Conservation (phyloP, 768 basidiomycete genomes). For the Neoboletus brunneissimus region DNA sequence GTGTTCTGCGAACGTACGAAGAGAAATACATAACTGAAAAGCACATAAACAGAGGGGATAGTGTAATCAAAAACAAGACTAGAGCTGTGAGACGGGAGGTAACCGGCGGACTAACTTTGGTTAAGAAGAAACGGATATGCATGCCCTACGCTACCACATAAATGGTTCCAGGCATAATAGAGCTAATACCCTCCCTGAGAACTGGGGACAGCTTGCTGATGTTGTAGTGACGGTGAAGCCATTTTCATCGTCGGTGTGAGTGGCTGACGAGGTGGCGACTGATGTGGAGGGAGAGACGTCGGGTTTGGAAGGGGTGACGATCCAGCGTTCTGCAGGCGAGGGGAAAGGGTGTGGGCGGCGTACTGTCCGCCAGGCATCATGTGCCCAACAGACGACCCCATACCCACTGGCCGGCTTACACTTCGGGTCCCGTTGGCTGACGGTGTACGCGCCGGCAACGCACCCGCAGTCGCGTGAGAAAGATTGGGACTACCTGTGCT, state of each 20-base stretch:
- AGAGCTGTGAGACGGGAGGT: slow-evolving; percentile 20
- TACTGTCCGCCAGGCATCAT: slow-evolving; percentile 42
- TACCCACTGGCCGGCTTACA: slow-evolving; percentile 31
- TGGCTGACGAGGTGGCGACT: slow-evolving; percentile 50
- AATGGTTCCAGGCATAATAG: slow-evolving; percentile 8
- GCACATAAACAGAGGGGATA: slow-evolving; percentile 38
- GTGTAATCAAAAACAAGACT: slow-evolving; percentile 34
- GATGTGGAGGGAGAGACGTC: slow-evolving; percentile 36
- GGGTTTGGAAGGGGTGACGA: slow-evolving; percentile 46
- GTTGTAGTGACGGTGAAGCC: slow-evolving; percentile 54
- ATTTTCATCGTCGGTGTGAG: slow-evolving; percentile 52
- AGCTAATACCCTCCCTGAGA: slow-evolving; percentile 53
- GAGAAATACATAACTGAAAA: slow-evolving; percentile 37
- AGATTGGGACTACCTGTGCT: slow-evolving; percentile 36
- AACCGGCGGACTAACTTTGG: slow-evolving; percentile 7
- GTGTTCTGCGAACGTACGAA: slow-evolving; percentile 27
- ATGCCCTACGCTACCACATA: slow-evolving; percentile 13
- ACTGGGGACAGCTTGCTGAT: slow-evolving; percentile 50
- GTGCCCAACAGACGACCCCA: slow-evolving; percentile 24
- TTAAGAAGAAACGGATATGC: slow-evolving; percentile 11
- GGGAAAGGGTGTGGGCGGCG: slow-evolving; percentile 44
- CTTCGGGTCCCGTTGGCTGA: slow-evolving; percentile 58
- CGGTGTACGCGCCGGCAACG: slow-evolving; percentile 45
- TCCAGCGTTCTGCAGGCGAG: slow-evolving; percentile 45
- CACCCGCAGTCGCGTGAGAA: slow-evolving; percentile 34